phyloP scores from a whole-genome alignment of 768 basidiomycete species.

The Lactifluus subvellereus region DNA sequence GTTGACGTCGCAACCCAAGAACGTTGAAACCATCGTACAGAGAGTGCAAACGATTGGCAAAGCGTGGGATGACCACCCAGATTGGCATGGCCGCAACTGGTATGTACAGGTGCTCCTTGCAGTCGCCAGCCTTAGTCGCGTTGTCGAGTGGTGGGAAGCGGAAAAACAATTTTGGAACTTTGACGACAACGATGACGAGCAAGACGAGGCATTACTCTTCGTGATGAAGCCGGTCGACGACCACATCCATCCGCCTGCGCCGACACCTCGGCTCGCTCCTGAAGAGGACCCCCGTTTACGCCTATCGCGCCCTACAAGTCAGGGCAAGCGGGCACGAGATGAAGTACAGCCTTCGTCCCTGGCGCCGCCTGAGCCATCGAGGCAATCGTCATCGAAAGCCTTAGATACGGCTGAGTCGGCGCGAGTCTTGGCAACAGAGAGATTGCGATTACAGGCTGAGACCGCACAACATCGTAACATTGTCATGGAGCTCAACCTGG shows the following conservation, averaged over 20 bases:
- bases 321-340: conserved; percentile 51
- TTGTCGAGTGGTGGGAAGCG: conserved; percentile 99
- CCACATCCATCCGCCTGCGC: conserved; percentile 34
- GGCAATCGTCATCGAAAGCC: conserved; percentile 37
- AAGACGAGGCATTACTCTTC: conserved; percentile 87
- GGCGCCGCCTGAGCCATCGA: conserved; percentile 26
- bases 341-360: conserved; percentile 30
- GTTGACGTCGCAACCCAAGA: conserved; percentile 78
- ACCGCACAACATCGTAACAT: conserved; percentile 95
- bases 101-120: conserved; percentile 96
- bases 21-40: conserved; percentile 82
- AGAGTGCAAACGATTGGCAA: conserved; percentile 88
- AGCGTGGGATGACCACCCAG: conserved; percentile 96
- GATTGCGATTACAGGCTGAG: conserved; percentile 84
- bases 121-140: conserved; percentile 90
- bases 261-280: conserved; percentile 40
- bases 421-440: conserved; percentile 81
- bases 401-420: conserved; percentile 66
- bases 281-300: conserved; percentile 50
- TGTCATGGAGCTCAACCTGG: conserved; percentile 88
- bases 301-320: conserved; percentile 44
- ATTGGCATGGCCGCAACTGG: conserved; percentile 98
- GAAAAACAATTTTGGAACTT: conserved; percentile 99
- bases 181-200: conserved; percentile 84
- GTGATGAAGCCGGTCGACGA: conserved; percentile 87